phyloP scores from a whole-genome alignment of 768 basidiomycete genomes.

The Leccinum subgranulosum region DNA sequence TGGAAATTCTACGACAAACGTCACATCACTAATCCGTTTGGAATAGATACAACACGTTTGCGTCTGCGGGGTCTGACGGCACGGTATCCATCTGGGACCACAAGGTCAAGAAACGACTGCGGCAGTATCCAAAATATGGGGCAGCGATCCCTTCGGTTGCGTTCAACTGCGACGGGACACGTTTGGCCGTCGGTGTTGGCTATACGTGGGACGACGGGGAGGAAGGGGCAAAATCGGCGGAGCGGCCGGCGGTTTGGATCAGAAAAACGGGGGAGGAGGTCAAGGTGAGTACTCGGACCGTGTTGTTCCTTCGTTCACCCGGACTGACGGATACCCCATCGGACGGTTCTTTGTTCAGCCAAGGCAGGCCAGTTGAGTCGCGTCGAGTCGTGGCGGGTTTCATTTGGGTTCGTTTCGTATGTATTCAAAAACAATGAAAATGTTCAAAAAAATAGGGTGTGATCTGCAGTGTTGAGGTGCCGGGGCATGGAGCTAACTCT shows the following conservation, averaged over 20 bases:
- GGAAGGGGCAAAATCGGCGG: constrained; percentile 60
- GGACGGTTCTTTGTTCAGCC: constrained; percentile 6
- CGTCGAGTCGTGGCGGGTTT: neutral
- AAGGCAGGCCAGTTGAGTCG: constrained; percentile 19
- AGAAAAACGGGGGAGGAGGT: constrained; percentile 73
- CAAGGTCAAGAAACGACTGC: constrained; percentile 90
- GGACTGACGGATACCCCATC: neutral
- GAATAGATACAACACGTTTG: constrained; percentile 85
- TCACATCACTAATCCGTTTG: neutral
- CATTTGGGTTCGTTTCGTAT: neutral
- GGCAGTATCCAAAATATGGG: constrained; percentile 81
- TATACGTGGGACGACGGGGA: constrained; percentile 93
- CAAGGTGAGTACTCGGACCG: constrained; percentile 46
- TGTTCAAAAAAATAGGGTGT: neutral
- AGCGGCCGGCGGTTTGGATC: constrained; percentile 59
- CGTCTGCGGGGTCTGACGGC: constrained; percentile 91
- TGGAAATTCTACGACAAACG: neutral
- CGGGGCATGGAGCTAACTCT: neutral
- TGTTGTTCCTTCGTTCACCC: neutral
- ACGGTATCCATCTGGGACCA: constrained; percentile 98
- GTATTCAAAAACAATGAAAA: neutral
- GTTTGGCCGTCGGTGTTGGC: constrained; percentile 78
- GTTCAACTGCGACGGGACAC: constrained; percentile 81
- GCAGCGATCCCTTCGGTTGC: constrained; percentile 74
- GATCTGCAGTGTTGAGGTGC: neutral